Evolutionary conservation across 2,329 filamentous ascomycete genomes (phyloP).

Genomic region (Sarocladiaceae sp.): DNA sequence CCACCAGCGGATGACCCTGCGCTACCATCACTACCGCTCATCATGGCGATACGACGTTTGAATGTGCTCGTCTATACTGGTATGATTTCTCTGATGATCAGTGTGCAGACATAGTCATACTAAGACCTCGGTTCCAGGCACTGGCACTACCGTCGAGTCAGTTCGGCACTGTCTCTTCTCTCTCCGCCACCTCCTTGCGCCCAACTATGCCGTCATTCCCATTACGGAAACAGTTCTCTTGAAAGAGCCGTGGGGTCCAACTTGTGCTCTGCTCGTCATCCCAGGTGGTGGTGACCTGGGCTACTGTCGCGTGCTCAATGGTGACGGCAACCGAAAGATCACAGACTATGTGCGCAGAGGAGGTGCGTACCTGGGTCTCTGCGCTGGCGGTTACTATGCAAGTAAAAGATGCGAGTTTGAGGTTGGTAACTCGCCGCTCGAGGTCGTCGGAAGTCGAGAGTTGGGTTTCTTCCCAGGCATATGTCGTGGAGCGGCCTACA

Average conservation of each 20-base stretch:
- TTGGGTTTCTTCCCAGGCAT: slow-evolving; percentile 81
- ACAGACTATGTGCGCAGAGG: slow-evolving; percentile 78
- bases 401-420: slow-evolving; percentile 82
- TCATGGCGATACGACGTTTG: slow-evolving; percentile 60
- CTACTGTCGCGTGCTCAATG: slow-evolving; percentile 84
- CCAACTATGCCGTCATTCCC: slow-evolving; percentile 88
- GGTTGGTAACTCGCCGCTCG: slow-evolving; percentile 67
- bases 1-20: too few species aligned
- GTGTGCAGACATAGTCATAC: background rate
- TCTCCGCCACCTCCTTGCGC: slow-evolving; percentile 76
- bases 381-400: slow-evolving; percentile 91
- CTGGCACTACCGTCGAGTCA: slow-evolving; percentile 80
- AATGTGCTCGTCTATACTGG: slow-evolving; percentile 93
- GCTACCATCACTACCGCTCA: slow-evolving; percentile 10
- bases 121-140: slow-evolving; percentile 46
- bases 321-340: slow-evolving; percentile 79
- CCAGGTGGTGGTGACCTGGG: slow-evolving; percentile 91
- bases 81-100: slow-evolving; percentile 30
- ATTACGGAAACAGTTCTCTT: slow-evolving; percentile 72
- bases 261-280: slow-evolving; percentile 84
- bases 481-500: slow-evolving; percentile 80
- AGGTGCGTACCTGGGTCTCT: slow-evolving; percentile 83
- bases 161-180: slow-evolving; percentile 85
- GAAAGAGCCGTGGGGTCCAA: slow-evolving; percentile 84
- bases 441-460: slow-evolving; percentile 81